Evolutionary conservation across 2,329 filamentous ascomycete species (phyloP).

Genomic region (Aurifilum marmelostoma): DNA sequence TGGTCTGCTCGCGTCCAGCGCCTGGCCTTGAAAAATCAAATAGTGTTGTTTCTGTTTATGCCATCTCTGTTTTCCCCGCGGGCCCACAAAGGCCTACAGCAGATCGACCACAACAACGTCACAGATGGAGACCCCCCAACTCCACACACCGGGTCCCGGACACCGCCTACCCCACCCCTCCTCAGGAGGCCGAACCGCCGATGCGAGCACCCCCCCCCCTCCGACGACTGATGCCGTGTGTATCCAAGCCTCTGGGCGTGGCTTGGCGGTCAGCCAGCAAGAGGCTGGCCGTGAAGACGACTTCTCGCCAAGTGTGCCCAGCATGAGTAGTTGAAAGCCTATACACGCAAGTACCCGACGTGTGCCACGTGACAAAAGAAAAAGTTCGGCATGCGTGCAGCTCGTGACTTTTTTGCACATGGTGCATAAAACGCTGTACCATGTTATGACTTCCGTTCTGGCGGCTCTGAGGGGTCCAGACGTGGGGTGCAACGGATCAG

Average conservation of each 20-base stretch:
- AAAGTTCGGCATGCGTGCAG: not conserved
- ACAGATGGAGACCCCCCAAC: constrained; percentile 19
- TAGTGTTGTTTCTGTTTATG: not conserved
- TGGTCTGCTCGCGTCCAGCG: not conserved
- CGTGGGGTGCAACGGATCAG: constrained; percentile 9
- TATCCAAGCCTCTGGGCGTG: constrained; percentile 25
- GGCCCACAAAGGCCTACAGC: constrained; percentile 18
- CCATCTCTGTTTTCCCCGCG: constrained; percentile 19
- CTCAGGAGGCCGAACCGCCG: constrained; percentile 14
- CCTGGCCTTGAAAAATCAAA: not conserved
- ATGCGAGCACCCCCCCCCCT: not conserved
- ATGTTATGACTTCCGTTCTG: not conserved
- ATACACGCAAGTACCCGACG: constrained; percentile 1
- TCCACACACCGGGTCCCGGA: constrained; percentile 15
- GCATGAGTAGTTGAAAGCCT: not conserved
- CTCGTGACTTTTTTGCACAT: not conserved
- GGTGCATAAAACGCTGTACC: not conserved
- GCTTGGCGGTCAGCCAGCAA: constrained; percentile 21
- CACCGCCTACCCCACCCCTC: constrained; percentile 15
- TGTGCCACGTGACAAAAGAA: not conserved
- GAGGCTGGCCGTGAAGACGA: constrained; percentile 8
- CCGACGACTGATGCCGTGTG: not conserved
- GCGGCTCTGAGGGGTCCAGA: not conserved
- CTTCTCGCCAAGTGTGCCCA: constrained; percentile 17
- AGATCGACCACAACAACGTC: constrained; percentile 27